Conservation (phyloP, 1,139 yeast species). For the Geotrichum aggregatum region DNA sequence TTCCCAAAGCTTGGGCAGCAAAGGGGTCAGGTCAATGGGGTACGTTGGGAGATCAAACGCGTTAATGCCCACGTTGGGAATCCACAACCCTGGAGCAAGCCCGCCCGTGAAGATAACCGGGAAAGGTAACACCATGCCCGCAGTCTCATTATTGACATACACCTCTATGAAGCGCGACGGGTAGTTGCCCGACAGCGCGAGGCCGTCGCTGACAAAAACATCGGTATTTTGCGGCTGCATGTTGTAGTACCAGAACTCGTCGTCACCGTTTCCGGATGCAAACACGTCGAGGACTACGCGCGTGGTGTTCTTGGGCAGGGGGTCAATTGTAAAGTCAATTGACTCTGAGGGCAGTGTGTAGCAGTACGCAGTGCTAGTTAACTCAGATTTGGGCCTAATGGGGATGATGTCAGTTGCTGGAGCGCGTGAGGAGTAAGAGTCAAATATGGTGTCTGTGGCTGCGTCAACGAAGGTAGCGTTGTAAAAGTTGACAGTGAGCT, state of each 20-base stretch:
- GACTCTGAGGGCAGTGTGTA: slow-evolving; percentile 30
- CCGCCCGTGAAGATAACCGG: slow-evolving; percentile 73
- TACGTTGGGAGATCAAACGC: slow-evolving; percentile 69
- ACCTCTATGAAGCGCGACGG: slow-evolving; percentile 40
- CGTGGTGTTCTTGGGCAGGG: slow-evolving; percentile 55
- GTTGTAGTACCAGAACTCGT: slow-evolving; percentile 80
- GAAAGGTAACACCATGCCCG: slow-evolving; percentile 40
- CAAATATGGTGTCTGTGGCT: slow-evolving; percentile 15
- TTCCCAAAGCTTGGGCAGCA: slow-evolving; percentile 60
- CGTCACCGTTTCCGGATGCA: slow-evolving; percentile 72
- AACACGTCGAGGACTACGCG: slow-evolving; percentile 56
- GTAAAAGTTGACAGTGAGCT: slow-evolving; percentile 53
- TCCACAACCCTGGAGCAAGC: slow-evolving; percentile 72
- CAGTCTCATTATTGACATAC: slow-evolving; percentile 34
- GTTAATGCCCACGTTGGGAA: slow-evolving; percentile 65
- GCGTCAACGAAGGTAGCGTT: slow-evolving; percentile 27
- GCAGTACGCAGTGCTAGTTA: slow-evolving; percentile 7
- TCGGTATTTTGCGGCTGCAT: slow-evolving; percentile 48
- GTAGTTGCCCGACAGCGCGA: slow-evolving; percentile 44
- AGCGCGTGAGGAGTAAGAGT: slow-evolving; percentile 13
- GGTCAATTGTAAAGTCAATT: slow-evolving; percentile 35
- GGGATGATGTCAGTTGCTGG: slow-evolving; percentile 22
- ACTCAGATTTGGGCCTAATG: slow-evolving; percentile 15
- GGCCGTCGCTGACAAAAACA: slow-evolving; percentile 35
- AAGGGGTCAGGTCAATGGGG: slow-evolving; percentile 62